phyloP scores from a whole-genome alignment of 2,329 filamentous ascomycete species.

The Cordyceps fumosorosea region DNA sequence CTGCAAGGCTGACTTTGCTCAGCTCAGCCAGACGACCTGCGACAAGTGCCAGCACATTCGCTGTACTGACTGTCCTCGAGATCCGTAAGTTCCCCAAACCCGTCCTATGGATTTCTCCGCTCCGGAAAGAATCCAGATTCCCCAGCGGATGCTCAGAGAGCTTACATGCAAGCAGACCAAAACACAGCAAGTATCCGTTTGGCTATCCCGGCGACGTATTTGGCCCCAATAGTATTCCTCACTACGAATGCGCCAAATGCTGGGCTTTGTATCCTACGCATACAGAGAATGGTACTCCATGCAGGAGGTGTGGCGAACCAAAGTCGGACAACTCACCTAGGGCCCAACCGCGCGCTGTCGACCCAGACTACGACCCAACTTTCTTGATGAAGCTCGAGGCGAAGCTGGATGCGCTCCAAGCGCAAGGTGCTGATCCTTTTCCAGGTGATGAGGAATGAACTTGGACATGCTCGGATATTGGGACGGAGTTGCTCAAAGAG shows the following conservation, averaged over 20 bases:
- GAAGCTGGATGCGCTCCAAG: conserved; percentile 41
- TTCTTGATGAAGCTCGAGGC: conserved; percentile 51
- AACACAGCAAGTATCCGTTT: conserved; percentile 61
- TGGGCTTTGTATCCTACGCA: conserved; percentile 47
- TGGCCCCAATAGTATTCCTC: conserved; percentile 42
- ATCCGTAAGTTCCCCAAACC: conserved; percentile 56
- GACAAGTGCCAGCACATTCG: conserved; percentile 62
- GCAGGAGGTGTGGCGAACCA: conserved; percentile 53
- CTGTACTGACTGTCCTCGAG: conserved; percentile 74
- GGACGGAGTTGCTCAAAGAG: too few species aligned
- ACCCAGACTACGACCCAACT: conserved; percentile 55
- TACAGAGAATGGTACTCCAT: conserved; percentile 46
- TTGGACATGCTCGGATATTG: too few species aligned
- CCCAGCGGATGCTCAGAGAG: not conserved
- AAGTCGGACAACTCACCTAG: conserved; percentile 55
- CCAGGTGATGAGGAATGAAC: not conserved
- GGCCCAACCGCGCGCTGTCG: conserved; percentile 51
- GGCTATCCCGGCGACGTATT: conserved; percentile 63
- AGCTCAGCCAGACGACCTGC: conserved; percentile 54
- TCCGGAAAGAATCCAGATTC: not conserved
- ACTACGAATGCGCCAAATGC: conserved; percentile 58
- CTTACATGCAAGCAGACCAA: conserved; percentile 39
- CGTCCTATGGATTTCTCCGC: not conserved
- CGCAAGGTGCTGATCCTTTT: conserved; percentile 16
- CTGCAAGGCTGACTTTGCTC: conserved; percentile 58